Conservation (phyloP, 225 moss, liverwort and hornwort genomes). For the Bryoerythrophyllum caledonicum region DNA sequence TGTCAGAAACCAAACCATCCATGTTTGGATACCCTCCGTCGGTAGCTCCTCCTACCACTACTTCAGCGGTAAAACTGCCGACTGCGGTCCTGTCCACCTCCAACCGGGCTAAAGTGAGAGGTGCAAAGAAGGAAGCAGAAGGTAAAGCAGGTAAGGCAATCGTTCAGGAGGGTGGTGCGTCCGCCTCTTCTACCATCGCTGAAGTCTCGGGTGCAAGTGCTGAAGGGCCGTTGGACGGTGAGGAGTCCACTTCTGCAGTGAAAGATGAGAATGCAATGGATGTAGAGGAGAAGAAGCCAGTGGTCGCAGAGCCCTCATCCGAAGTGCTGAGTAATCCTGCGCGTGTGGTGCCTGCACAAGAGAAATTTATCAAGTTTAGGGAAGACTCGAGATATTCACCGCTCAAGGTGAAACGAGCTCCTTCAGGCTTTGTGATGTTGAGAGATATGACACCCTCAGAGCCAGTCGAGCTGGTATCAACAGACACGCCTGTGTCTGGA, state of each 20-base stretch:
- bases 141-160: slow-evolving; percentile 50
- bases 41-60: slow-evolving; percentile 74
- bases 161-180: too few species aligned
- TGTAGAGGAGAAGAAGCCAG: slow-evolving; percentile 79
- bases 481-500: slow-evolving; percentile 66
- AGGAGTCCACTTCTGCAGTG: slow-evolving; percentile 48
- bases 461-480: slow-evolving; percentile 92
- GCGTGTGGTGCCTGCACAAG: slow-evolving; percentile 85
- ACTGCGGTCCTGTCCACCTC: slow-evolving; percentile 95
- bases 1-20: slow-evolving; percentile 75
- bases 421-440: slow-evolving; percentile 89
- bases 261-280: slow-evolving; percentile 90
- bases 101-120: slow-evolving; percentile 72
- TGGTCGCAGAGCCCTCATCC: slow-evolving; percentile 43
- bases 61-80: slow-evolving; percentile 86
- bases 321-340: slow-evolving; percentile 92
- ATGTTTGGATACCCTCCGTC: slow-evolving; percentile 93
- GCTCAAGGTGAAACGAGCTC: slow-evolving; percentile 74
- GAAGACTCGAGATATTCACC: slow-evolving; percentile 85
- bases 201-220: too few species aligned
- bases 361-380: slow-evolving; percentile 87
- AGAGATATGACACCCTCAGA: slow-evolving; percentile 81
- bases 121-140: slow-evolving; percentile 81
- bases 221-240: slow-evolving; percentile 31
- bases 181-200: too few species aligned